Conservation (phyloP, 108 stramenopile genomes). For the Schizochytrium sp. region DNA sequence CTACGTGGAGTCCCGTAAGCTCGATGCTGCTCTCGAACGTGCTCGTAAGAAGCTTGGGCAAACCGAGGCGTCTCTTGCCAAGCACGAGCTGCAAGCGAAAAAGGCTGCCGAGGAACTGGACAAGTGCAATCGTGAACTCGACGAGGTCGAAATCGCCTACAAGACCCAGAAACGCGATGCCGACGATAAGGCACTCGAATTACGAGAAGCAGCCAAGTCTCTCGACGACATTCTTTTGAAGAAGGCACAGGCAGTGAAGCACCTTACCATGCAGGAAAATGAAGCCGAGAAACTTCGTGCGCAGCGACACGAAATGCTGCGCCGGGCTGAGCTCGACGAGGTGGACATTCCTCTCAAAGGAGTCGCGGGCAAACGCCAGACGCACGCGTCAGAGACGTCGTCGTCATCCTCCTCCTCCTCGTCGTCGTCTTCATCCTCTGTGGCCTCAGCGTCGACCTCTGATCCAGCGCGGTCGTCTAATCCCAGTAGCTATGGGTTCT, state of each 20-base stretch:
- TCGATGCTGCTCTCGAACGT: conserved; percentile 48
- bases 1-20: conserved; percentile 50
- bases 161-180: conserved; percentile 52
- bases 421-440: not conserved
- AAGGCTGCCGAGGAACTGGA: conserved; percentile 33
- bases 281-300: conserved; percentile 67
- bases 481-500: conserved; percentile 40
- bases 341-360: conserved; percentile 60
- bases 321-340: conserved; percentile 76
- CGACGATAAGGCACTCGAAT: conserved; percentile 54
- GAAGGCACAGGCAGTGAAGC: conserved; percentile 51
- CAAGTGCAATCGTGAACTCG: conserved; percentile 53
- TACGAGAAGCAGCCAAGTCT: conserved; percentile 54
- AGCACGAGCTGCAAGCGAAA: conserved; percentile 37
- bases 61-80: conserved; percentile 43
- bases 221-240: conserved; percentile 60
- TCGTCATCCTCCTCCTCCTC: too few species aligned
- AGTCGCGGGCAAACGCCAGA: not conserved
- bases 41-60: conserved; percentile 51
- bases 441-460: not conserved
- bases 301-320: conserved; percentile 76
- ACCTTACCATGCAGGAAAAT: conserved; percentile 55
- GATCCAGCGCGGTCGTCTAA: not conserved
- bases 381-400: too few species aligned
- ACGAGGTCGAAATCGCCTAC: conserved; percentile 61